Conservation (phyloP, 129 eudicot genomes). For the Solidago caesia region DNA sequence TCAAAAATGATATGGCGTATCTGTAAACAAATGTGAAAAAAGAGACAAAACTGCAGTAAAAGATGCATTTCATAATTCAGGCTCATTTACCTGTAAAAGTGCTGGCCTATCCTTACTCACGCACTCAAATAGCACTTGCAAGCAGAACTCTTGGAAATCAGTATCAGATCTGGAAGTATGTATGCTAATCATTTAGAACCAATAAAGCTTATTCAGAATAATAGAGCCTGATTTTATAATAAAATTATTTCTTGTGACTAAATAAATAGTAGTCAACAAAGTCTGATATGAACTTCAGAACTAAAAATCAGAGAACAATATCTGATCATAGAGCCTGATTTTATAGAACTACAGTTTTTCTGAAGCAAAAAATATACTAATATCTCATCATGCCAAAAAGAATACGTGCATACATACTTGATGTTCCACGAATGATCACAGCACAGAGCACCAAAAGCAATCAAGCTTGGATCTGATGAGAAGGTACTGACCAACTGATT, state of each 20-base stretch:
- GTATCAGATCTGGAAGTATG: constrained; percentile 60
- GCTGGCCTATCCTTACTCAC: constrained; percentile 98
- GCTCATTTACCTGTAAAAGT: constrained; percentile 65
- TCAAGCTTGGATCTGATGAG: constrained; percentile 95
- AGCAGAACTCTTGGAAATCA: constrained; percentile 89
- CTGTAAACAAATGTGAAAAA: not conserved
- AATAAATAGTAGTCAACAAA: not conserved
- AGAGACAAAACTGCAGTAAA: constrained; percentile 12
- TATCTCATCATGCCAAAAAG: not conserved
- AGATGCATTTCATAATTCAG: not conserved
- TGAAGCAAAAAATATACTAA: not conserved
- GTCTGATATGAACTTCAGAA: constrained; percentile 10
- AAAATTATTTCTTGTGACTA: constrained; percentile 2
- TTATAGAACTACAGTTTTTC: not conserved
- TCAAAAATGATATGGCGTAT: not conserved
- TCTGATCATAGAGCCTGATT: not conserved
- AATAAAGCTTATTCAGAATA: not conserved
- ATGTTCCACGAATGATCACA: constrained; percentile 71
- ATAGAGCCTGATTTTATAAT: constrained; percentile 3
- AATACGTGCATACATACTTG: constrained; percentile 43
- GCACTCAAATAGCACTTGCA: constrained; percentile 95
- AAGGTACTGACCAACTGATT: constrained; percentile 92
- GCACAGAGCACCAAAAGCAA: constrained; percentile 93
- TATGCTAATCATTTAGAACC: constrained; percentile 6
- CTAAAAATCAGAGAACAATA: not conserved